Base-by-base conservation (phyloP, 2,329 filamentous ascomycete species). In the Chaetomium sp. region DNA sequence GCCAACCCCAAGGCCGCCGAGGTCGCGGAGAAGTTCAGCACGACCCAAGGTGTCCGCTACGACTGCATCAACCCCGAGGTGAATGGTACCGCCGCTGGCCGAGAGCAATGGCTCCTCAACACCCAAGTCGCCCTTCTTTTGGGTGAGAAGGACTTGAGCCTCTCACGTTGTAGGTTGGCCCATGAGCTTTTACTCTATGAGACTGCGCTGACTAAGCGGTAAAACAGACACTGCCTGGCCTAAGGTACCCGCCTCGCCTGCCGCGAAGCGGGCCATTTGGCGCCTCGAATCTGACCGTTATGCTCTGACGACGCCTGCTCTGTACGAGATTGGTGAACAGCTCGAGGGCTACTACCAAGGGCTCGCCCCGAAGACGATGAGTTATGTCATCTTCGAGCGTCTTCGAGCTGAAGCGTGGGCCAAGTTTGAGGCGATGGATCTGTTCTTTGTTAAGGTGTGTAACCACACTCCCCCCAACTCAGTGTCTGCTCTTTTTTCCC, bases 371-470 rank as follows among this genome's bases (percentile, higher is more conserved):
- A 69, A 69, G 10, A 67, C 65, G 5, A 65, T 82, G 67, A 67
- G 70, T 53, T 75, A 76, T 56, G 66, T 69, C 47, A 70, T 68
- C 10, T 73, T 74, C 40, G 72, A 79, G 59, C 69, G 69, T 54
- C 74, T 83, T 38, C 76, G 75, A 48, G 66, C 69, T 34, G 75
- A 78, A 44, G 78, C 79, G 11, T 75, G 74, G 70, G 73, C 79
- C 54, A 75, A 73, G 62, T 84, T 85, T 66, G 69, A 76, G 57
- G 74, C 76, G 14, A 78, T 80, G 65, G 79, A 86, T 61, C 76
- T 86, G 75, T 87, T 86, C 66, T 86, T 86, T 63, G 79, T 87
- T 59, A 86, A 84, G 75, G 81, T 85, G 70, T 59, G 73, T 19
- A 4, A 11, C 19, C 7, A 19, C 12, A 4, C 19, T 37, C n/a